Percentiles rank a stretch among this genome's conserved stretches.
These are phyloP conservation scores for Pseudogymnoascus sp. DNA, from an alignment of 2,329 filamentous ascomycete species.

Conservation along the genomic window DNA sequence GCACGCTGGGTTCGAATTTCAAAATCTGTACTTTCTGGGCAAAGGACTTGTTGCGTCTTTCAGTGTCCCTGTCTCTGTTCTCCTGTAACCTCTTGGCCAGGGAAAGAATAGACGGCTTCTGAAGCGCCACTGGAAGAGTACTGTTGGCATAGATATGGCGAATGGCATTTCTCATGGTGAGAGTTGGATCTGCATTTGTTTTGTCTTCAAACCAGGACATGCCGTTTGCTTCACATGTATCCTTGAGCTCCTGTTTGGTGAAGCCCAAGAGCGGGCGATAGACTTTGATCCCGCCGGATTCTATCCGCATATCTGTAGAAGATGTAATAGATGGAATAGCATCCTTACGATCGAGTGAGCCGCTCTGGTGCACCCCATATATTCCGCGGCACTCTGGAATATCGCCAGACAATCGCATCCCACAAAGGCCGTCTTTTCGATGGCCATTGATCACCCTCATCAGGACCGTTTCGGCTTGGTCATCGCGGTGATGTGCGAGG, in stretches of 20 bases:
- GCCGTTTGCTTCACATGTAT: constrained; percentile 62
- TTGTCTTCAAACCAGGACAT: constrained; percentile 76
- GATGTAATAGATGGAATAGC: constrained; percentile 14
- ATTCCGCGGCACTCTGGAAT: constrained; percentile 83
- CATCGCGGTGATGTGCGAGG: constrained; percentile 80
- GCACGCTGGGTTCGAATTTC: constrained; percentile 30
- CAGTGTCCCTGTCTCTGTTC: constrained; percentile 39
- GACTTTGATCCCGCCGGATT: constrained; percentile 59
- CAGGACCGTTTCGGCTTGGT: constrained; percentile 83
- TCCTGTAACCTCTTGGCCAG: constrained; percentile 48
- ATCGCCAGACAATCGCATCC: constrained; percentile 55
- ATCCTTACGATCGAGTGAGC: constrained; percentile 41
- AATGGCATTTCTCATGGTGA: constrained; percentile 77
- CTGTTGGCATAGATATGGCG: constrained; percentile 55
- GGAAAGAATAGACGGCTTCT: constrained; percentile 54
- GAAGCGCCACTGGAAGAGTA: constrained; percentile 62
- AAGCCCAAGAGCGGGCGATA: constrained; percentile 65
- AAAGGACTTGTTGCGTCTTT: constrained; percentile 50
- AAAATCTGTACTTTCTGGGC: constrained; percentile 31
- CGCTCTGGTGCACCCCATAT: constrained; percentile 63
- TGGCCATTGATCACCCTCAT: constrained; percentile 68
- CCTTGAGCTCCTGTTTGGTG: constrained; percentile 64
- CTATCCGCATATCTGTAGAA: constrained; percentile 35
- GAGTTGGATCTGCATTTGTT: constrained; percentile 70
- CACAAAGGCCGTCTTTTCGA: constrained; percentile 61